Conservation (phyloP, 495 filamentous ascomycete genomes). For the Penicillium paxilli region DNA sequence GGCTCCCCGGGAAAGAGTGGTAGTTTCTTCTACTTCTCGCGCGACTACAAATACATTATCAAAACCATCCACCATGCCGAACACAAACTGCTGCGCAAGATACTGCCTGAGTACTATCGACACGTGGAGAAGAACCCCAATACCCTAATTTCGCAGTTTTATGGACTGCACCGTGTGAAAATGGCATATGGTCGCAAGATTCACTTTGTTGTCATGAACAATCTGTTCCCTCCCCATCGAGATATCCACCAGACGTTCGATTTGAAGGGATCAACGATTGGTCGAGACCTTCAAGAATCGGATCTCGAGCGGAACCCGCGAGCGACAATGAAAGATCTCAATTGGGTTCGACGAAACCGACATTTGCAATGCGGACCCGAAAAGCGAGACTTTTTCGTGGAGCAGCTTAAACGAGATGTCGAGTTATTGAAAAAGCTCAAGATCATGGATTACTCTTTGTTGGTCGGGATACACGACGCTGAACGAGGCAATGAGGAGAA, state of each 20-base stretch:
- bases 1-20: conserved; percentile 98
- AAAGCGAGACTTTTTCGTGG: conserved; percentile 83
- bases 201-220: conserved; percentile 99
- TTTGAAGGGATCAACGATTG: conserved; percentile 95
- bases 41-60: conserved; percentile 99
- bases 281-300: conserved; percentile 86
- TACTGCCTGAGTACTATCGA: conserved; percentile 89
- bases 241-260: conserved; percentile 98
- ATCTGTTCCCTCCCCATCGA: conserved; percentile 93
- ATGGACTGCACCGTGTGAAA: conserved; percentile 96
- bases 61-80: conserved; percentile 98
- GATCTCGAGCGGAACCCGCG: conserved; percentile 85
- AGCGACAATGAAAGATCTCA: conserved; percentile 93
- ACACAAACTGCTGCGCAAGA: conserved; percentile 91
- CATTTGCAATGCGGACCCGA: conserved; percentile 83
- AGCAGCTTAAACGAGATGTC: conserved; percentile 87
- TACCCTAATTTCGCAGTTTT: conserved; percentile 96
- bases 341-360: conserved; percentile 87
- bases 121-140: conserved; percentile 94
- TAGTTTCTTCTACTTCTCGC: conserved; percentile 99
- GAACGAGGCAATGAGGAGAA: conserved; percentile 92
- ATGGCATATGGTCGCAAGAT: conserved; percentile 98
- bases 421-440: conserved; percentile 79
- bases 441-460: conserved; percentile 98
- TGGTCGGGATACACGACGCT: conserved; percentile 92